Conservation (phyloP, 257 asterid species). For the Solanum microdontum region DNA sequence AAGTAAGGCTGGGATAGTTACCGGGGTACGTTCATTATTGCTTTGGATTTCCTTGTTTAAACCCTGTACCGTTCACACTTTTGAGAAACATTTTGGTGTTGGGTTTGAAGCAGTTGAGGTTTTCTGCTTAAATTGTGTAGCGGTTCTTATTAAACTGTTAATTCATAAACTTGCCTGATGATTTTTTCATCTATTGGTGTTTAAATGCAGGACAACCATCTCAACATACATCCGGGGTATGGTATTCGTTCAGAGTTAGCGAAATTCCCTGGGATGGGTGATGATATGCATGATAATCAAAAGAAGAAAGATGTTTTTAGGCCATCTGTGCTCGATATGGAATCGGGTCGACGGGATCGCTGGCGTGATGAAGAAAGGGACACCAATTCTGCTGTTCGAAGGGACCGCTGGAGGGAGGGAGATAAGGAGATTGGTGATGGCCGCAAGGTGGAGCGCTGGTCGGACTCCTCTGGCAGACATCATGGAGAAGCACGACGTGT, state of each 20-base stretch:
- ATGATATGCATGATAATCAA: slow-evolving; percentile 37
- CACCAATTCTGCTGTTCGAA: slow-evolving; percentile 53
- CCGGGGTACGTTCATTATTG: slow-evolving; percentile 48
- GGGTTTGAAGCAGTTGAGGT: neutral
- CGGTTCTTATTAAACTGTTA: neutral
- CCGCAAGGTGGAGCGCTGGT: slow-evolving; percentile 63
- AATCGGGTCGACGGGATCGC: slow-evolving; percentile 68
- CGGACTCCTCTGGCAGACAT: slow-evolving; percentile 62
- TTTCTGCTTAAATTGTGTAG: neutral
- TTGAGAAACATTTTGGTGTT: neutral
- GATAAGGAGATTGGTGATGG: slow-evolving; percentile 54
- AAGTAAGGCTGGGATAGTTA: slow-evolving; percentile 43
- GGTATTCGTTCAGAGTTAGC: slow-evolving; percentile 28
- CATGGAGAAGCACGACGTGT: slow-evolving; percentile 68
- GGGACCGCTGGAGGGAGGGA: slow-evolving; percentile 91
- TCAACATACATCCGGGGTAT: slow-evolving; percentile 24
- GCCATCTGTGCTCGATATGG: slow-evolving; percentile 82
- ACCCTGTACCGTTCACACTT: neutral
- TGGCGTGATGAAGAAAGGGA: slow-evolving; percentile 99
- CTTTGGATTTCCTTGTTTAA: neutral
- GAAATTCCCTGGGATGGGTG: slow-evolving; percentile 45
- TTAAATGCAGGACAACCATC: slow-evolving; percentile 49
- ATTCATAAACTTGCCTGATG: neutral
- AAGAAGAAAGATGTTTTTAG: slow-evolving; percentile 88
- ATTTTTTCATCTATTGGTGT: neutral